Base-by-base conservation (phyloP, 495 filamentous ascomycete species). In the Neurospora sp. region DNA sequence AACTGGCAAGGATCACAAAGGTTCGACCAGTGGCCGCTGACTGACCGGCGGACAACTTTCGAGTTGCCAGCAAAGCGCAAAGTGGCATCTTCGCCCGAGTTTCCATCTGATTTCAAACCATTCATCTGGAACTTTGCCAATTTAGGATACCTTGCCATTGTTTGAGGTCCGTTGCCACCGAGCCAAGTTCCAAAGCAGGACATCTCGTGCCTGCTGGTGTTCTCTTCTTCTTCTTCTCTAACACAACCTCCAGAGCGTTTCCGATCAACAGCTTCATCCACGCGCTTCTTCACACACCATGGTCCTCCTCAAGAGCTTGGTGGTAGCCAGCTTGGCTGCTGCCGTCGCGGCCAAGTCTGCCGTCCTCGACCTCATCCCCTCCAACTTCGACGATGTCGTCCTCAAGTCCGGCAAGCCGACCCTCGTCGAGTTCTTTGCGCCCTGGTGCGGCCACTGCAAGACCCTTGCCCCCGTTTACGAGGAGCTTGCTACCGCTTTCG, bases 371-470 rank as follows among this genome's bases (percentile, higher is more conserved):
- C 90, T 98, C 71, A 89, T 92, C 75, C 94, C 95, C 72, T 83
- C 82, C 74, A 98, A 98, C 84, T 98, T 98, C 81, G 94, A 98
- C 83, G 83, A 90, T 10, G 87, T 96, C 71, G 93, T 97, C 74
- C 88, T 98, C 40, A 87, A 96, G 79, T 94, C 92, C 72, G 93
- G 93, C 80, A 98, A 97, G 85, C 96, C 96, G 39, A 94, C 96
- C 0, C 89, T 99, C 42, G 96, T 99, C 74, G 96, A 99, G 81
- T 99, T 99, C 88, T 99, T 98, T 82, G 96, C 96, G 69, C 96
- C 96, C 73, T 99, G 96, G 96, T 99, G 96, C 82, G 96, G 96
- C 69, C 82, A 99, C 88, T 99, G 96, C 92, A 98, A 98, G 87
- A 97, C 84, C 73, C 92, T 99, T 11, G 96, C 94, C 27, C 96